Evolutionary conservation across 2,329 filamentous ascomycete genomes (phyloP), one percentile per base, ranked within the genome.

Genomic region (Pseudogymnoascus pannorum): DNA sequence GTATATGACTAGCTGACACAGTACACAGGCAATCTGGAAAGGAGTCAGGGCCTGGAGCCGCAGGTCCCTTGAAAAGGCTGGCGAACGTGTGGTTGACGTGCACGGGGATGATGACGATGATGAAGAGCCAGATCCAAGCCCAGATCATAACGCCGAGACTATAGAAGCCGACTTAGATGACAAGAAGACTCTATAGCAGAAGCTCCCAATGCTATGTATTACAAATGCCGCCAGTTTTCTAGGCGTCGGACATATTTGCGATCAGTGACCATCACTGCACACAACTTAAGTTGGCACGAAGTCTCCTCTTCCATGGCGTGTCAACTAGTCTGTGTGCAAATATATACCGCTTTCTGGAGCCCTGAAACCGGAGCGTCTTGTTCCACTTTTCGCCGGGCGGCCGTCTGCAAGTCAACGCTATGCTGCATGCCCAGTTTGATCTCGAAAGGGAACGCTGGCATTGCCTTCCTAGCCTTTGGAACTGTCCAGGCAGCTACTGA

Each of bases 251-350:
- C 42, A 48, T n/a, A 26, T 48, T 26, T 26, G 42, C 42, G 26
- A 48, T 22, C 42, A 48, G 42, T 48, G 42, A 48, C 42, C 42
- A 54, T 36, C 59, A 64, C 74, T 89, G 91, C 91, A 93, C 89
- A 88, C 89, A 89, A 57, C 88, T 96, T 96, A 89, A 96, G 92
- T 94, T 96, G 90, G 84, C 91, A 92, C 83, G 83, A 85, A 78
- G 77, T 67, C 74, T 80, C 79, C 81, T 83, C 78, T 78, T 82
- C 88, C 83, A 83, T 93, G 87, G 86, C 84, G 85, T 92, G 90
- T 86, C 88, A 87, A 94, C 92, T 87, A 94, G 92, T 96, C 92
- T 89, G 85, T 87, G 88, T 95, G 92, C 92, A 90, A 81, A 96
- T 81, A 96, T 69, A 64, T 61, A 72, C 57, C 62, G 66, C 68